phyloP scores from a whole-genome alignment of 2,329 filamentous ascomycete genomes.

The Fusarium nodosum region DNA sequence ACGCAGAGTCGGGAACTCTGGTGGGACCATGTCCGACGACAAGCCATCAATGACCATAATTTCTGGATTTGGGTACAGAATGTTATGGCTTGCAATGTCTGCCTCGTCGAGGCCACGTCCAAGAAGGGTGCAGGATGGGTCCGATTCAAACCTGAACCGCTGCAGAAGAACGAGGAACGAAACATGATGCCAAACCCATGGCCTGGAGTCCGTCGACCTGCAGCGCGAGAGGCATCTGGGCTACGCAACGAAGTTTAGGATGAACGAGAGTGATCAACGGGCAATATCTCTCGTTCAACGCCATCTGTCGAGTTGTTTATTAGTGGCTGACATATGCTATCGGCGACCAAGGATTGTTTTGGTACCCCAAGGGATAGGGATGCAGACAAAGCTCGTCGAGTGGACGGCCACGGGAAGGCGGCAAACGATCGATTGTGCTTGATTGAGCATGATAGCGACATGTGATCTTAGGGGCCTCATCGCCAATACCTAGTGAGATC shows the following conservation, averaged over 20 bases:
- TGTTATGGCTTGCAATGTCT: conserved; percentile 42
- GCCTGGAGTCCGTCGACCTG: conserved; percentile 10
- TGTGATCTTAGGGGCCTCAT: background rate
- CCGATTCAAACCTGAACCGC: conserved; percentile 17
- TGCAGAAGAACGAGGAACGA: background rate
- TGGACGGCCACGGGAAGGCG: background rate
- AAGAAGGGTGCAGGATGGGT: conserved; percentile 36
- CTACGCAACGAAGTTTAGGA: conserved; percentile 30
- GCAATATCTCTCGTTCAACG: background rate
- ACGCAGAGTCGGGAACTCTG: conserved; percentile 9
- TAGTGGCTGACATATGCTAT: background rate
- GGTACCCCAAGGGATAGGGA: background rate
- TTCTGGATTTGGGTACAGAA: conserved; percentile 37
- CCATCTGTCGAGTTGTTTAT: background rate
- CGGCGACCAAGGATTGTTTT: background rate
- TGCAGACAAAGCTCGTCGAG: background rate
- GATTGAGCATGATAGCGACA: background rate
- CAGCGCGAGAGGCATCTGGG: conserved; percentile 13
- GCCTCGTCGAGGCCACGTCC: conserved; percentile 41
- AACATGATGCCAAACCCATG: conserved; percentile 3
- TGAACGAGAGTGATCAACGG: background rate
- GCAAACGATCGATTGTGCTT: background rate
- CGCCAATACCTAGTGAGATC: background rate
- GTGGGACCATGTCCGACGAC: conserved; percentile 27
- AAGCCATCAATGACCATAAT: conserved; percentile 14